Evolutionary conservation across 192 early-diverging fungal genomes (phyloP), one percentile per base, ranked within the genome.

Genomic region (Coemansia sp.): DNA sequence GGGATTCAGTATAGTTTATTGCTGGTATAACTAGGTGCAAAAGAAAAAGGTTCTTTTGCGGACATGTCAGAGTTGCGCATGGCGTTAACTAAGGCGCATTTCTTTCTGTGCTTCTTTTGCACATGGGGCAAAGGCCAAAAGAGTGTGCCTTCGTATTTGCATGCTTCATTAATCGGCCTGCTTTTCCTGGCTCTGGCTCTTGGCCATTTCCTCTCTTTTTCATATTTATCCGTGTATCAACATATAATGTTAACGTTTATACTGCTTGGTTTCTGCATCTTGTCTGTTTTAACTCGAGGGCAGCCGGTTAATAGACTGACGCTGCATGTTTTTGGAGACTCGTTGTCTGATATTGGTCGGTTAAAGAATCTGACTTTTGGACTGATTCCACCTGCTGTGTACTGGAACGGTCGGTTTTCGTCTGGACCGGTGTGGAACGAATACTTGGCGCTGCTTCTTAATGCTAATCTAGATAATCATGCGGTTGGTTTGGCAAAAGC

Each of bases 351-450:
- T 31, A 73, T 46, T 20, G 76, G 76, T 20, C 48, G 60, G 0
- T 52, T 79, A 31, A 65, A 64, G 10, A 40, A 38, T 8, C 26
- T 79, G 42, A 70, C 71, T 1, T 40, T 61, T 26, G 67, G 67
- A 3, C 47, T 64, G 14, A 42, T 71, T 8, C 74, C 74, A 1
- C 74, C 74, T 5, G 26, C 40, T 10, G 40, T 52, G 14, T 79
- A 79, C 61, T 79, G 76, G 76, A 66, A 67, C 12, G 76, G 76
- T 2, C 58, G 76, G 15, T 79, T 79, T 25, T 71, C 67, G 1
- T 70, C 66, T 18, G 76, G 71, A 2, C 76, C 76, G 1, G 60
- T 79, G 7, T 79, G 71, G 71, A 67, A 60, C 48, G 76, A 79
- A 42, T 67, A 70, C 9, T 18, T 77, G 12, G 14, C 66, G 0